These are phyloP conservation scores for Exophiala spinifera DNA, from an alignment of 2,329 filamentous ascomycete genomes.

Conservation along the genomic window DNA sequence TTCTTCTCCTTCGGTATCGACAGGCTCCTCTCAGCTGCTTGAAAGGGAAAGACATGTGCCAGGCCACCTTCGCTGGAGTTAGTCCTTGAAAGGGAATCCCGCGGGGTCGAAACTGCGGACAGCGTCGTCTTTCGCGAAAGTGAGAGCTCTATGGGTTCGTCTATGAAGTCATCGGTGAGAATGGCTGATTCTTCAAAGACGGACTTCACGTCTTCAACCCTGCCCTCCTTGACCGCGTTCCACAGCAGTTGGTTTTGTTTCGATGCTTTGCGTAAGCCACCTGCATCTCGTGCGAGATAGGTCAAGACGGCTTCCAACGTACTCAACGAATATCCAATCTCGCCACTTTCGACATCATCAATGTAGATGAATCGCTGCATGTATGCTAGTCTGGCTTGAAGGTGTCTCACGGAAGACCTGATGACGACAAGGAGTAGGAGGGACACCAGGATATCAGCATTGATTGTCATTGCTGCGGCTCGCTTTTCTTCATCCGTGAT, in stretches of 20 bases:
- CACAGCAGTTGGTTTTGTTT: constrained; percentile 81
- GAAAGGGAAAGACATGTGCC: constrained; percentile 88
- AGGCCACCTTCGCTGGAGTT: constrained; percentile 49
- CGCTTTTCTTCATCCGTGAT: constrained; percentile 49
- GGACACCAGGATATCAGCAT: constrained; percentile 91
- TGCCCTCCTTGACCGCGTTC: constrained; percentile 78
- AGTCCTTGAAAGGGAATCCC: constrained; percentile 35
- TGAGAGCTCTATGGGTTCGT: constrained; percentile 37
- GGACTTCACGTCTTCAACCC: constrained; percentile 68
- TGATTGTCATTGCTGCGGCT: constrained; percentile 60
- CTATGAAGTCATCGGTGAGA: constrained; percentile 45
- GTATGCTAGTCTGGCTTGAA: constrained; percentile 86
- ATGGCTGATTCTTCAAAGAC: constrained; percentile 71
- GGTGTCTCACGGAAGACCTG: constrained; percentile 77
- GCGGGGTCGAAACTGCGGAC: constrained; percentile 22
- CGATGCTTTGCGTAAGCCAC: constrained; percentile 77
- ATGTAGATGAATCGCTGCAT: constrained; percentile 98
- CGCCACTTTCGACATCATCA: constrained; percentile 93
- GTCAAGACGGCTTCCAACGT: constrained; percentile 92
- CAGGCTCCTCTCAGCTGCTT: constrained; percentile 50
- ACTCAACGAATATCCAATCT: constrained; percentile 92
- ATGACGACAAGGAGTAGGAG: constrained; percentile 90
- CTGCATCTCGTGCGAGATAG: constrained; percentile 80
- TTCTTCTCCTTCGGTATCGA: constrained; percentile 50
- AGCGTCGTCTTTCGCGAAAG: constrained; percentile 24